A percentile compares a stretch with the other conserved stretches of the same genome.
phyloP scores from a whole-genome alignment of 1,139 yeast species.

The Wickerhamomyces sp. region DNA sequence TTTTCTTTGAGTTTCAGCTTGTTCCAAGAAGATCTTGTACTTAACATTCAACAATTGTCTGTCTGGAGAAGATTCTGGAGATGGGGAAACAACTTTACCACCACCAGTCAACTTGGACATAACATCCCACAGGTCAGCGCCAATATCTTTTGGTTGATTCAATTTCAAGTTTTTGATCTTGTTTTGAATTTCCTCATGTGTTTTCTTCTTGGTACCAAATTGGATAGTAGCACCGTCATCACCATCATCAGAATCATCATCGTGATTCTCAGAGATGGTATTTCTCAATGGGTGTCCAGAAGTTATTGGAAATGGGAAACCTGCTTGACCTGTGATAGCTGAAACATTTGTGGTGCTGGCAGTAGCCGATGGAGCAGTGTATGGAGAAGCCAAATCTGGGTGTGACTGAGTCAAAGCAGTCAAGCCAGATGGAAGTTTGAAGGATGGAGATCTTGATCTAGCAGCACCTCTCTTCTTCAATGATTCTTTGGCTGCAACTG shows the following conservation, averaged over 20 bases:
- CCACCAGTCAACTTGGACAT: conserved; percentile 83
- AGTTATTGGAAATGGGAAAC: conserved; percentile 51
- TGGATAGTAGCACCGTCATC: conserved; percentile 45
- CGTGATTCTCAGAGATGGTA: conserved; percentile 27
- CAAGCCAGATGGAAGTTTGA: conserved; percentile 17
- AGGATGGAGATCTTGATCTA: conserved; percentile 26
- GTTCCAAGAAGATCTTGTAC: conserved; percentile 81
- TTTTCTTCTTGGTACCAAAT: conserved; percentile 52
- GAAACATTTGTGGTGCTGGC: conserved; percentile 53
- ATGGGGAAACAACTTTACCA: conserved; percentile 74
- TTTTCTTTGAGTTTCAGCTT: conserved; percentile 72
- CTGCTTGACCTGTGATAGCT: conserved; percentile 43
- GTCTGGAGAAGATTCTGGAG: conserved; percentile 52
- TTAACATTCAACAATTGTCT: conserved; percentile 68
- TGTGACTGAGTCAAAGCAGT: conserved; percentile 13
- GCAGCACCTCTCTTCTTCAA: conserved; percentile 26
- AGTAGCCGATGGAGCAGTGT: conserved; percentile 71
- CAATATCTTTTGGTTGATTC: conserved; percentile 24
- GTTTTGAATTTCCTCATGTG: conserved; percentile 36
- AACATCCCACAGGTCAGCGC: conserved; percentile 72
- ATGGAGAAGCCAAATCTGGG: conserved; percentile 51
- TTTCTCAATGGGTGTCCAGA: conserved; percentile 28
- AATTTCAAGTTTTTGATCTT: conserved; percentile 24
- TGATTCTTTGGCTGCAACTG: conserved; percentile 74
- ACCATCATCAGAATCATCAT: conserved; percentile 32